These are phyloP conservation scores for Debaryomyces coudertii DNA, from an alignment of 1,139 yeast species.

Conservation along the genomic window DNA sequence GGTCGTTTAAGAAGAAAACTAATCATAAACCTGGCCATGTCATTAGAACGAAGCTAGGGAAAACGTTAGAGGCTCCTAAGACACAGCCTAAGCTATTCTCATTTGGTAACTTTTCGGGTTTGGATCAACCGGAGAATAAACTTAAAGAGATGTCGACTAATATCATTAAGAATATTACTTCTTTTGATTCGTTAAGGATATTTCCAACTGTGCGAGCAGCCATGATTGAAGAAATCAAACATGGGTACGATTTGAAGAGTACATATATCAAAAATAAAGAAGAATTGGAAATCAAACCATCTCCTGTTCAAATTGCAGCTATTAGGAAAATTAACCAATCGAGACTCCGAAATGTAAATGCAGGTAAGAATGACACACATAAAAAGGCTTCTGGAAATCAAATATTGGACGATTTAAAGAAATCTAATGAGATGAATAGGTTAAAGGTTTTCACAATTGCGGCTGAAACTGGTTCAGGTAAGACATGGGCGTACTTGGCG, in stretches of 20 bases:
- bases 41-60: slow-evolving; percentile 10
- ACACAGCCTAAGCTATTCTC: slow-evolving; percentile 15
- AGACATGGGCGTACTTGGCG: slow-evolving; percentile 87
- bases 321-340: slow-evolving; percentile 46
- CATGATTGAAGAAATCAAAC: slow-evolving; percentile 59
- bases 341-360: slow-evolving; percentile 25
- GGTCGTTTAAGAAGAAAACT: slow-evolving; percentile 6
- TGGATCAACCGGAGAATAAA: slow-evolving; percentile 24
- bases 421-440: slow-evolving; percentile 37
- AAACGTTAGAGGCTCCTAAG: slow-evolving; percentile 16
- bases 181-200: slow-evolving; percentile 67
- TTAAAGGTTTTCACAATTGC: slow-evolving; percentile 77
- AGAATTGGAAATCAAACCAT: slow-evolving; percentile 39
- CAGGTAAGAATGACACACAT: slow-evolving; percentile 27
- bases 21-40: slow-evolving; percentile 10
- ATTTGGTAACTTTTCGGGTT: slow-evolving; percentile 33
- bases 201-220: slow-evolving; percentile 69
- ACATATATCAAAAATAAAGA: slow-evolving; percentile 37
- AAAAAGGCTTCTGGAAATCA: slow-evolving; percentile 23
- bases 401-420: slow-evolving; percentile 32
- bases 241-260: slow-evolving; percentile 46
- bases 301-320: slow-evolving; percentile 51
- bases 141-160: slow-evolving; percentile 25
- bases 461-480: slow-evolving; percentile 97
- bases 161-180: slow-evolving; percentile 52